Evolutionary conservation across 2,329 filamentous ascomycete species (phyloP).

Genomic region (Diaporthe citri): DNA sequence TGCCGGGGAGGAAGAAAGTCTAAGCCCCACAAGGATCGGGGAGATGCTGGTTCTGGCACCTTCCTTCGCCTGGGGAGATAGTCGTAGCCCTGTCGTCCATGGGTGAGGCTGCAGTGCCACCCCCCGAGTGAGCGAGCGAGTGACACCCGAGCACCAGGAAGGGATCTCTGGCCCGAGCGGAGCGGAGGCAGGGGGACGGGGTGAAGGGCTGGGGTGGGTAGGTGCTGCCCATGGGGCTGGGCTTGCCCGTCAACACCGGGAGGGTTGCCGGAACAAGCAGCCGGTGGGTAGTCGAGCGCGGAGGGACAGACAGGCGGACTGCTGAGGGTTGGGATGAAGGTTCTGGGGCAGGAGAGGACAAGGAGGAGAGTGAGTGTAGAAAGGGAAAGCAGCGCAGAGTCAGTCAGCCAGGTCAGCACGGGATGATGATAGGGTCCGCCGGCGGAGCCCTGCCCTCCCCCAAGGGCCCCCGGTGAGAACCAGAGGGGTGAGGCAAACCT

Average conservation of each 20-base stretch:
- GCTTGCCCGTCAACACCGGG: not conserved
- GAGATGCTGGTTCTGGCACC: conserved; percentile 25
- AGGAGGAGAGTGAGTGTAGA: not conserved
- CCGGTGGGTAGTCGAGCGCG: conserved; percentile 3
- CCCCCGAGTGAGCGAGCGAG: not conserved
- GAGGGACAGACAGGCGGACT: not conserved
- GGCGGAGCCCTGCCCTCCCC: not conserved
- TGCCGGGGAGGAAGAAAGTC: not conserved
- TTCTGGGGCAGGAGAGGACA: not conserved
- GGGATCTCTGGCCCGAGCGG: conserved; percentile 25
- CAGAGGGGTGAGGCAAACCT: conserved; percentile 29
- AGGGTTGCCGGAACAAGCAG: not conserved
- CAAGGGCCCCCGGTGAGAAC: conserved; percentile 12
- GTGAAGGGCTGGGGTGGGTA: not conserved
- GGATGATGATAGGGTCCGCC: conserved; percentile 9
- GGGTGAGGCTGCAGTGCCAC: conserved; percentile 5
- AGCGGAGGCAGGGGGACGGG: conserved; percentile 22
- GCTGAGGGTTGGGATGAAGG: conserved; percentile 6
- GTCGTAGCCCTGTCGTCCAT: conserved; percentile 2
- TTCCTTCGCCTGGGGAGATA: conserved; percentile 13
- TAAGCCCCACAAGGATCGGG: conserved; percentile 23
- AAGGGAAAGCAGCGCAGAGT: conserved; percentile 15
- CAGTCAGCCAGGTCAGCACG: conserved; percentile 25
- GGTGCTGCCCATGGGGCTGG: not conserved
- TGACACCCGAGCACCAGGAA: conserved; percentile 2